These are phyloP conservation scores for Chytriomyces sp. DNA, from an alignment of 192 early-diverging fungal genomes.

Conservation along the genomic window DNA sequence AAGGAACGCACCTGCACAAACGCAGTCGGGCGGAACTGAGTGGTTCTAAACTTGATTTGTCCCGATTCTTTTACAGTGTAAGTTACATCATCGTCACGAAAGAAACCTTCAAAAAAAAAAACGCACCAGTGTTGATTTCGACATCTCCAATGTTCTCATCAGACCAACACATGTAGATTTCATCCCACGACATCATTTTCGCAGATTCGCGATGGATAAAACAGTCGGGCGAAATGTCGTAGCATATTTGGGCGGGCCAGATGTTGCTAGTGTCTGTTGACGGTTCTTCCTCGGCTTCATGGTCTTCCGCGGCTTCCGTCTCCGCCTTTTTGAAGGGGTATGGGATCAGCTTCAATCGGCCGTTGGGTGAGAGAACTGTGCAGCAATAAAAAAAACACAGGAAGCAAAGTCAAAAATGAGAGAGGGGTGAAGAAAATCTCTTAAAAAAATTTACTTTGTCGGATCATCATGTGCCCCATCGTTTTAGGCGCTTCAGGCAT, in stretches of 20 bases:
- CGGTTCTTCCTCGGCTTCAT: slow-evolving; percentile 31
- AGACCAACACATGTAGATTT: slow-evolving; percentile 44
- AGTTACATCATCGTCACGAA: background rate
- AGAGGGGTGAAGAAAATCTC: background rate
- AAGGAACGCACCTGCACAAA: slow-evolving; percentile 41
- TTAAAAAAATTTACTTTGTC: slow-evolving; percentile 45
- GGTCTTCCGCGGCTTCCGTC: slow-evolving; percentile 49
- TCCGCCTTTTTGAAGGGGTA: slow-evolving; percentile 58
- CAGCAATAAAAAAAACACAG: background rate
- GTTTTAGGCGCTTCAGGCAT: slow-evolving; percentile 58
- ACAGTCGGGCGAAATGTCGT: slow-evolving; percentile 38
- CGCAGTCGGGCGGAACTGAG: slow-evolving; percentile 57
- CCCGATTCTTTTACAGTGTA: slow-evolving; percentile 35
- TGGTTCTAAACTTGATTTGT: slow-evolving; percentile 53
- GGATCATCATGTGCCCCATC: slow-evolving; percentile 52
- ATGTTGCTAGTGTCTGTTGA: slow-evolving; percentile 27
- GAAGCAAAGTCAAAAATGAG: no score
- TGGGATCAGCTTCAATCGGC: slow-evolving; percentile 44
- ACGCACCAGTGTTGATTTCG: slow-evolving; percentile 56
- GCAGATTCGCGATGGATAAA: slow-evolving; percentile 45
- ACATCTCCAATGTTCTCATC: slow-evolving; percentile 56
- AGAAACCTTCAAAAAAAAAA: background rate
- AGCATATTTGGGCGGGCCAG: slow-evolving; percentile 55
- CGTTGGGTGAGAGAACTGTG: slow-evolving; percentile 47
- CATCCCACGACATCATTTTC: slow-evolving; percentile 56